These are phyloP conservation scores for Phytophthora sp. DNA, from an alignment of 352 stramenopile species.

Conservation along the genomic window DNA sequence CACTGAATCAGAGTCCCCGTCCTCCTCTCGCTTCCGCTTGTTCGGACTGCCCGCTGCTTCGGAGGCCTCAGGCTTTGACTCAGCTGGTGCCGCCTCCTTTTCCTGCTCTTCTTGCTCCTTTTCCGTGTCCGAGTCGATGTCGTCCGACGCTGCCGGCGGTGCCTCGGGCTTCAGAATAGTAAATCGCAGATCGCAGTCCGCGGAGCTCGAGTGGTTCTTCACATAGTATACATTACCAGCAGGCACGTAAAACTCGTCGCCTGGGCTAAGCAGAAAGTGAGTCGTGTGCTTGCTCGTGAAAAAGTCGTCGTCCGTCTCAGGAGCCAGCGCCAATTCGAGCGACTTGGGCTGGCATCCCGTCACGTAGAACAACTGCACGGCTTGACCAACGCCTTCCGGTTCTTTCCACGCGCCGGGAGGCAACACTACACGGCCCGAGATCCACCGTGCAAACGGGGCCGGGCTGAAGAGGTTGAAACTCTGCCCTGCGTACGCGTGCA, in stretches of 20 bases:
- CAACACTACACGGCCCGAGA: slow-evolving; percentile 92
- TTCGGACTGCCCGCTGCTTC: slow-evolving; percentile 14
- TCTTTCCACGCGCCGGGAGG: slow-evolving; percentile 96
- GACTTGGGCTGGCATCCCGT: slow-evolving; percentile 85
- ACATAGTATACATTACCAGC: slow-evolving; percentile 96
- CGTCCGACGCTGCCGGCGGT: slow-evolving; percentile 9
- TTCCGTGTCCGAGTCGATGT: slow-evolving; percentile 29
- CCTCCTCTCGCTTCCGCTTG: slow-evolving; percentile 38
- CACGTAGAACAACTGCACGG: slow-evolving; percentile 96
- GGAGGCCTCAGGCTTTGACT: slow-evolving; percentile 11
- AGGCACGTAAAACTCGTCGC: slow-evolving; percentile 97
- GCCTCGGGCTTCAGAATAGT: slow-evolving; percentile 92
- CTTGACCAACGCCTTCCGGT: slow-evolving; percentile 92
- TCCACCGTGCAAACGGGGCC: slow-evolving; percentile 82
- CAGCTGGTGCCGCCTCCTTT: not conserved
- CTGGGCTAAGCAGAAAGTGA: slow-evolving; percentile 92
- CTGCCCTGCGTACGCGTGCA: slow-evolving; percentile 74
- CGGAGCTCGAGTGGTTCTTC: slow-evolving; percentile 94
- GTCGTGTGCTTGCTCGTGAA: slow-evolving; percentile 93
- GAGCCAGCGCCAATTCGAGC: slow-evolving; percentile 76
- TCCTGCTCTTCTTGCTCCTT: slow-evolving; percentile 14
- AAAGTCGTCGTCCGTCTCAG: slow-evolving; percentile 74
- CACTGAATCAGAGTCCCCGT: slow-evolving; percentile 25
- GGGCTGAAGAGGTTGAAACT: slow-evolving; percentile 87
- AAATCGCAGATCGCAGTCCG: slow-evolving; percentile 92